A percentile compares a stretch with the other conserved stretches of the same genome.
Conservation (phyloP, 1,139 yeast genomes). For the Hyphopichia wangnamkhiaoensis region DNA sequence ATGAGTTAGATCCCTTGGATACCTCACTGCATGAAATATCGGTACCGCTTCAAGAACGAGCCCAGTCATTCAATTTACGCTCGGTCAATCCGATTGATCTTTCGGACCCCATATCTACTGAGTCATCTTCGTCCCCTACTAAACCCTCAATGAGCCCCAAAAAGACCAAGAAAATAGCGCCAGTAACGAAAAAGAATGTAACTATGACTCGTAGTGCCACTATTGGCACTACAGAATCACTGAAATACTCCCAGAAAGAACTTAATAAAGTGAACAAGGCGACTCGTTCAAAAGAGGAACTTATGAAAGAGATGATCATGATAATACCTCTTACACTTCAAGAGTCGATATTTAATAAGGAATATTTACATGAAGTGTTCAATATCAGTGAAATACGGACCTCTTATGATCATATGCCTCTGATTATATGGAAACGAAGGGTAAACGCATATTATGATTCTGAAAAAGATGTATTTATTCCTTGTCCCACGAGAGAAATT, state of each 20-base stretch:
- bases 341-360: slow-evolving; percentile 12
- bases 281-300: slow-evolving; percentile 49
- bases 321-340: slow-evolving; percentile 20
- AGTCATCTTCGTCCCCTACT: slow-evolving; percentile 10
- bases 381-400: slow-evolving; percentile 13
- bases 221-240: slow-evolving; percentile 2
- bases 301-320: slow-evolving; percentile 52
- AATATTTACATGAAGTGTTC: slow-evolving; percentile 11
- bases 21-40: too few relatives aligned
- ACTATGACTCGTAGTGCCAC: background rate
- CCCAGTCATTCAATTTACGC: background rate
- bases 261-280: slow-evolving; percentile 53
- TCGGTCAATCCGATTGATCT: slow-evolving; percentile 1
- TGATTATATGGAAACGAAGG: slow-evolving; percentile 38
- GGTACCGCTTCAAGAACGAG: too few relatives aligned
- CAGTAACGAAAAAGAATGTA: too few relatives aligned
- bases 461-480: slow-evolving; percentile 52
- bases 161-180: slow-evolving; percentile 5
- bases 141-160: too few relatives aligned
- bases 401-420: slow-evolving; percentile 20
- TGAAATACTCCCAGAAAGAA: slow-evolving; percentile 24
- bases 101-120: slow-evolving; percentile 10
- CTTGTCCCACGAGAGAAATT: slow-evolving; percentile 40
- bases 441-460: slow-evolving; percentile 44
- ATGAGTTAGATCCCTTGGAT: too few relatives aligned